Evolutionary conservation across 768 basidiomycete genomes (phyloP), one percentile per base, ranked within the genome.

Genomic region (Termitomyces heimii): DNA sequence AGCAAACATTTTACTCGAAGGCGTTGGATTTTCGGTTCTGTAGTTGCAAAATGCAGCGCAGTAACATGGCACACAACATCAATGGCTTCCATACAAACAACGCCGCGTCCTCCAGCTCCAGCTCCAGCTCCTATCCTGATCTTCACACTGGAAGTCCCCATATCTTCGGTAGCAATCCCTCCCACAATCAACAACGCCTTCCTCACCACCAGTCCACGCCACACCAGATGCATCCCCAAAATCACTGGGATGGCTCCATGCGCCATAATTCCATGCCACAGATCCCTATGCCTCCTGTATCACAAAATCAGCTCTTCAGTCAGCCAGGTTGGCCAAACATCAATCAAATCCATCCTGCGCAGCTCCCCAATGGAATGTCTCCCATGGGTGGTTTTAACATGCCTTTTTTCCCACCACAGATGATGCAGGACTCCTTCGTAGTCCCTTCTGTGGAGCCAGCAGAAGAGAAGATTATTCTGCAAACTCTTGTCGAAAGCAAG

Each of bases 391-490:
- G 66, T 39, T 74, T 77, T 57, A 74, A 71, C 58, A 66, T 77
- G 63, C 70, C 76, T 2, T 72, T 77, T 55, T 59, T 85, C 32
- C 76, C 81, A 6, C 77, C 75, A 49, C 82, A 85, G 62, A 66
- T 85, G 28, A 68, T 84, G 42, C 83, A 84, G 57, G 83, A 85
- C 58, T 78, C 82, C 35, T 69, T 80, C 28, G 71, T 77, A 7
- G 70, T 85, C 61, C 81, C 78, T 32, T 85, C 86, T 7, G 84
- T 72, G 64, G 82, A 66, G 39, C 71, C 70, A 37, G 73, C 78
- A 20, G 88, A 90, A 65, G 86, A 89, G 51, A 76, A 77, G 13
- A 66, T 80, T 7, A 77, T 90, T 22, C 75, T 86, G 13, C 76
- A 78, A 60, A 76, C 79, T 8, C 65, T 83, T 48, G 62, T 78